phyloP scores from a whole-genome alignment of 129 eudicot species.

The Ambrosia artemisiifolia region DNA sequence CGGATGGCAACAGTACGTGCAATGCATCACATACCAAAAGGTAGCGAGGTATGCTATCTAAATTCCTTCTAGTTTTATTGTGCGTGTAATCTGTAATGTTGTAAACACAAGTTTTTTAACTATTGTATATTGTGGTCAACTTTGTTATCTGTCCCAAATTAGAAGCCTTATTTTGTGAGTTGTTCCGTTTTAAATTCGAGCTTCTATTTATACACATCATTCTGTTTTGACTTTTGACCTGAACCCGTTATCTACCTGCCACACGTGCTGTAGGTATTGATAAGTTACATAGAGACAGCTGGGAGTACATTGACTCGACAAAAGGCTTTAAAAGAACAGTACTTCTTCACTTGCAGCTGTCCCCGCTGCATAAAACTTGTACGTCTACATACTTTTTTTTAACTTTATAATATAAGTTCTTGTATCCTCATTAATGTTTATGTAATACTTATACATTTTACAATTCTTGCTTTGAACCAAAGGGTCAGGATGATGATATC shows the following conservation, averaged over 20 bases:
- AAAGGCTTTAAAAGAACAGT: slow-evolving; percentile 87
- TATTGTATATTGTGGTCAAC: neutral
- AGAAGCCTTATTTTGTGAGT: neutral
- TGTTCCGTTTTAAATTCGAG: neutral
- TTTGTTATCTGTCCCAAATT: slow-evolving; percentile 4
- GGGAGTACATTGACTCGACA: slow-evolving; percentile 91
- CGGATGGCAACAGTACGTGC: slow-evolving; percentile 84
- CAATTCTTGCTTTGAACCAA: slow-evolving; percentile 16
- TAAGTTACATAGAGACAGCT: slow-evolving; percentile 94
- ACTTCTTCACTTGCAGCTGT: slow-evolving; percentile 80
- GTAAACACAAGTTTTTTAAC: neutral
- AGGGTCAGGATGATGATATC: slow-evolving; percentile 84
- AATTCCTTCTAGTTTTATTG: neutral
- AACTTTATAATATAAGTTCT: neutral
- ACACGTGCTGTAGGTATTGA: slow-evolving; percentile 48
- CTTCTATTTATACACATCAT: neutral
- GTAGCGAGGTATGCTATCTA: slow-evolving; percentile 70
- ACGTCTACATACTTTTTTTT: neutral
- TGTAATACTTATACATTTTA: slow-evolving; percentile 7
- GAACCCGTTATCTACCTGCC: neutral
- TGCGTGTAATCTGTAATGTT: neutral
- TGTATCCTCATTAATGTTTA: neutral
- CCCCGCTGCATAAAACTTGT: slow-evolving; percentile 76
- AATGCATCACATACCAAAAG: slow-evolving; percentile 76
- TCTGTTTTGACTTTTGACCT: neutral